Evolutionary conservation across 2,329 filamentous ascomycete species (phyloP).

Genomic region (Fusarium sp.): DNA sequence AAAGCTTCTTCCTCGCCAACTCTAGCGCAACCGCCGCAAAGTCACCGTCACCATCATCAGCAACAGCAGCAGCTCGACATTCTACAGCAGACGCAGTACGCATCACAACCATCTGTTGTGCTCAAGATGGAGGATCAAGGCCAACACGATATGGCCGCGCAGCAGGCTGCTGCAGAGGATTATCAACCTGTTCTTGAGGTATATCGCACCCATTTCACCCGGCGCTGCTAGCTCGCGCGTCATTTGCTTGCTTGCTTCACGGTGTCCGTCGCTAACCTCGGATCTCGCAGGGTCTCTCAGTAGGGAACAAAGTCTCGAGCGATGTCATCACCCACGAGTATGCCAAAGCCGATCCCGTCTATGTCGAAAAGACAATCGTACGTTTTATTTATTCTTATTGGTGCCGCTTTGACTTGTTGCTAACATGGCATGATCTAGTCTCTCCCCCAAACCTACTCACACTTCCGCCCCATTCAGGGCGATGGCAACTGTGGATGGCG

Average conservation of each 20-base stretch:
- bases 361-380: slow-evolving; percentile 88
- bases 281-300: slow-evolving; percentile 76
- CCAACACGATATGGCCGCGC: slow-evolving; percentile 61
- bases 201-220: slow-evolving; percentile 37
- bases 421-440: slow-evolving; percentile 60
- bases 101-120: slow-evolving; percentile 9
- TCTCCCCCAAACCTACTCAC: slow-evolving; percentile 83
- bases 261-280: slow-evolving; percentile 20
- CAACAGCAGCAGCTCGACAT: slow-evolving; percentile 21
- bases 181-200: slow-evolving; percentile 68
- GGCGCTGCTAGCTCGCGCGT: slow-evolving; percentile 8
- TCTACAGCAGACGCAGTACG: slow-evolving; percentile 25
- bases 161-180: slow-evolving; percentile 68
- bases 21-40: slow-evolving; percentile 27
- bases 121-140: slow-evolving; percentile 48
- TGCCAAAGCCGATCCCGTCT: slow-evolving; percentile 84
- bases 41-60: slow-evolving; percentile 12
- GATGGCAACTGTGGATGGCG: slow-evolving; percentile 98
- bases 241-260: slow-evolving; percentile 1
- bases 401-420: background rate
- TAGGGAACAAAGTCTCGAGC: slow-evolving; percentile 81
- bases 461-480: slow-evolving; percentile 87
- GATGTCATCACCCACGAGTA: slow-evolving; percentile 84
- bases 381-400: slow-evolving; percentile 48
- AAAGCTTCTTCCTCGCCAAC: slow-evolving; percentile 28